Base-by-base conservation (phyloP, 2,329 filamentous ascomycete genomes). In the Epichloe sylvatica region DNA sequence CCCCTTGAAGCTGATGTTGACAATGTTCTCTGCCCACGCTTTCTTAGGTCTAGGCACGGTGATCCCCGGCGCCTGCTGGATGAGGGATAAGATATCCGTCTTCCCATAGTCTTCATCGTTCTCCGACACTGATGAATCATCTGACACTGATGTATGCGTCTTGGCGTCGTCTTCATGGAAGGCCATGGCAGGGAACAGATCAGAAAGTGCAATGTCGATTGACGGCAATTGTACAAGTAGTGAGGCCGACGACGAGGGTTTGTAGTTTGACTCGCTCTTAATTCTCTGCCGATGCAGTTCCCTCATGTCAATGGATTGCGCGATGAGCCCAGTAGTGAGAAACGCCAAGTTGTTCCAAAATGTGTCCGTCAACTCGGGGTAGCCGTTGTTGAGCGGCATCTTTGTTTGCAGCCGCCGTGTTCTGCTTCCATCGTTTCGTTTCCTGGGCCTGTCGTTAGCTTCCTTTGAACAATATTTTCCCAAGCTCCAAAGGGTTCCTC, bases 11-110 rank as follows among this genome's bases (percentile, higher is more conserved):
- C 68, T 70, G 46, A 86, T 67, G 46, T 73, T 71, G 30, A 85
- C 70, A 36, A 72, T 71, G 51, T 84, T 74, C 39, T 72, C 69
- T 2, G 78, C 79, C 81, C 81, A 84, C 3, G 69, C 63, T 35
- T 62, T 63, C 51, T 62, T 66, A 8, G 58, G 49, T 19, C 23
- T 30, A 8, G 57, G 45, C 39, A 54, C 30, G 42, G 51, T 33
- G 49, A 52, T 55, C 19, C 52, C 56, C 4, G 55, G 51, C n/a
- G 49, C 51, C 34, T 50, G 56, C 30, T 49, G 56, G 40, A 57
- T 54, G 25, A 64, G 54, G 9, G 60, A 47, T 13, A 59, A 52
- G 3, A 57, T 56, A 48, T 56, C 58, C 25, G 45, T 34, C 33
- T 59, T 50, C 13, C 55, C 56, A 30, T 48, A 5, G 8, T 41